These are phyloP conservation scores for Phialophora expanda DNA, from an alignment of 2,329 filamentous ascomycete genomes.

Conservation along the genomic window DNA sequence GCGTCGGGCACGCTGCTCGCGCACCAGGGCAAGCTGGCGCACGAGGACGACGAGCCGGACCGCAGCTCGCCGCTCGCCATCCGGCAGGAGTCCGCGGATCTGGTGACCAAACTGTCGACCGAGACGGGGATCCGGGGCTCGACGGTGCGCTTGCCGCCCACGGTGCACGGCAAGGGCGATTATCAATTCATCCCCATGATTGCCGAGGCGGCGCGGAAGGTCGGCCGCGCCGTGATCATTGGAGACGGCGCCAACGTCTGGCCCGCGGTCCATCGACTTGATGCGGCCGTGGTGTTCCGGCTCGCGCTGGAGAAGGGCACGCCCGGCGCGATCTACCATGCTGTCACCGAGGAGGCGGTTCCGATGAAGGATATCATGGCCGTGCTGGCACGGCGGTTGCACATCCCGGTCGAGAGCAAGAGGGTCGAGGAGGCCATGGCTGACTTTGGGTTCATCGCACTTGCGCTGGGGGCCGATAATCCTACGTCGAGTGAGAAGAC, in stretches of 20 bases:
- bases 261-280: conserved; percentile 47
- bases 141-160: conserved; percentile 50
- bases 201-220: conserved; percentile 41
- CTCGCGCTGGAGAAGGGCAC: conserved; percentile 49
- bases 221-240: conserved; percentile 45
- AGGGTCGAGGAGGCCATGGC: conserved; percentile 41
- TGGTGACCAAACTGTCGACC: conserved; percentile 38
- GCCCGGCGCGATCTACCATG: conserved; percentile 47
- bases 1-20: conserved; percentile 47
- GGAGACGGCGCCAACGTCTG: conserved; percentile 47
- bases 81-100: conserved; percentile 39
- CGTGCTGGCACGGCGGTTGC: conserved; percentile 46
- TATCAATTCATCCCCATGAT: conserved; percentile 44
- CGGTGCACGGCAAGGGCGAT: conserved; percentile 47
- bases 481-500: conserved; percentile 48
- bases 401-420: conserved; percentile 43
- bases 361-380: conserved; percentile 46
- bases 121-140: conserved; percentile 43
- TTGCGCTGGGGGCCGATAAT: conserved; percentile 42
- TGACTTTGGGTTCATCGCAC: conserved; percentile 43
- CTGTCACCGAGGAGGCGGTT: conserved; percentile 46
- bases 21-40: conserved; percentile 39
- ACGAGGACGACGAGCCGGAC: conserved; percentile 42
- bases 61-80: conserved; percentile 25
- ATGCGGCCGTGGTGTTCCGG: conserved; percentile 48